phyloP scores from a whole-genome alignment of 1,284 basidiomycete species.

The Cutaneotrichosporon cutaneum region DNA sequence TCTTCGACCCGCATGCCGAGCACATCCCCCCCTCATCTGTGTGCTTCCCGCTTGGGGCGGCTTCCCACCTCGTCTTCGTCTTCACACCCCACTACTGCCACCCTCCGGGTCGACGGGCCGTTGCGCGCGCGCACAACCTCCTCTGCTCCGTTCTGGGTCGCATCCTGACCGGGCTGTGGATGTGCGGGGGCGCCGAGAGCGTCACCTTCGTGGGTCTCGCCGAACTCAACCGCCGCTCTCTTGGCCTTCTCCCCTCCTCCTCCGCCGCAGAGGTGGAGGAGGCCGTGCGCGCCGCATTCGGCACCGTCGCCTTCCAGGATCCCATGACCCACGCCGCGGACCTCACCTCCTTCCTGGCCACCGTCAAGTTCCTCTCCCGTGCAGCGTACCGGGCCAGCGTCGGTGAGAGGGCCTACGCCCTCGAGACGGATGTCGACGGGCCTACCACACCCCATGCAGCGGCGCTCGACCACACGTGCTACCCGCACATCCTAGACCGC shows the following conservation, averaged over 20 bases:
- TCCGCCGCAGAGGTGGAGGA: background rate
- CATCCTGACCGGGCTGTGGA: background rate
- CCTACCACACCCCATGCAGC: background rate
- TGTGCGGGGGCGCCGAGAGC: background rate
- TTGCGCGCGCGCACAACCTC: background rate
- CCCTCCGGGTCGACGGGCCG: background rate
- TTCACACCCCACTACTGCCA: background rate
- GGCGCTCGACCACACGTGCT: background rate
- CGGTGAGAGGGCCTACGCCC: background rate
- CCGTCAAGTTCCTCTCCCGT: background rate
- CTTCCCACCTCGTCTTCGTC: background rate
- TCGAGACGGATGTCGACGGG: background rate
- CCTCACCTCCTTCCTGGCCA: background rate
- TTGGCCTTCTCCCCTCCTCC: background rate
- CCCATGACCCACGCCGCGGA: background rate
- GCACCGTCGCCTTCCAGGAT: background rate
- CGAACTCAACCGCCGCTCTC: background rate
- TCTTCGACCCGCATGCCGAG: background rate
- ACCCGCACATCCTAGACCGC: constrained; percentile 15
- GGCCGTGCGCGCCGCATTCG: background rate
- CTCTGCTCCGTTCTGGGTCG: background rate
- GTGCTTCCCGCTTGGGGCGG: background rate
- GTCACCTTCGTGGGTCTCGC: background rate
- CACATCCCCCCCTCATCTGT: background rate
- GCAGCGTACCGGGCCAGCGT: background rate